These are phyloP conservation scores for Jamesozyma spencerorum DNA, from an alignment of 805 yeast genomes.

Conservation along the genomic window DNA sequence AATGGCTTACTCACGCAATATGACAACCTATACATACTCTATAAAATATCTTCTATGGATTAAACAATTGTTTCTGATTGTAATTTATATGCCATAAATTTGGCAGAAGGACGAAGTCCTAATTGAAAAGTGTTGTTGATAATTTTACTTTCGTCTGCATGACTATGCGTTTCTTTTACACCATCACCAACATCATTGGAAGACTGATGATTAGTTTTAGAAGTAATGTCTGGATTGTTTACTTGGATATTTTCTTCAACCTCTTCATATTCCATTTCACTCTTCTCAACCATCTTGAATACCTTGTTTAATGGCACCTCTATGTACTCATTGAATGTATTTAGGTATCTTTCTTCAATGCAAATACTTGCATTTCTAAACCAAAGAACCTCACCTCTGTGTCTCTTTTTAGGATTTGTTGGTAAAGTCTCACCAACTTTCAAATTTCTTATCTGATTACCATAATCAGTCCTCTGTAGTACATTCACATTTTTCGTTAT, in stretches of 20 bases:
- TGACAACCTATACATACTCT: not conserved
- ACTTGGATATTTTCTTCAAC: constrained; percentile 15
- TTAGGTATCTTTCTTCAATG: constrained; percentile 34
- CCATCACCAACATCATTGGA: constrained; percentile 4
- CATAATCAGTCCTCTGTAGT: constrained; percentile 31
- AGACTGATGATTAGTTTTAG: not conserved
- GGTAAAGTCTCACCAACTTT: constrained; percentile 14
- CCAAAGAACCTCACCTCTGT: constrained; percentile 47
- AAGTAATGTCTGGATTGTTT: not conserved
- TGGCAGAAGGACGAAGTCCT: constrained; percentile 54
- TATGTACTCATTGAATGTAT: constrained; percentile 16
- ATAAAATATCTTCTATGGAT: not conserved
- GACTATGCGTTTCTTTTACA: constrained; percentile 12
- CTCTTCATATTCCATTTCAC: constrained; percentile 12
- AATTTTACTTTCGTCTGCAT: constrained; percentile 16
- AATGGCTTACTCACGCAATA: not conserved
- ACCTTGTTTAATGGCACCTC: constrained; percentile 5
- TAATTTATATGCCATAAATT: constrained; percentile 56
- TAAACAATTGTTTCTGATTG: not conserved
- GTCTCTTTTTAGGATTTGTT: constrained; percentile 15
- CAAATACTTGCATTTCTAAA: constrained; percentile 58
- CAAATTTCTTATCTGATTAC: not conserved
- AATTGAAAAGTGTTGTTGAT: constrained; percentile 20
- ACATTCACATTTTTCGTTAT: constrained; percentile 30
- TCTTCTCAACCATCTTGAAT: constrained; percentile 3